Evolutionary conservation across 2,329 filamentous ascomycete genomes (phyloP), one percentile per base, ranked within the genome.

Genomic region (Plectosphaerella plurivora): DNA sequence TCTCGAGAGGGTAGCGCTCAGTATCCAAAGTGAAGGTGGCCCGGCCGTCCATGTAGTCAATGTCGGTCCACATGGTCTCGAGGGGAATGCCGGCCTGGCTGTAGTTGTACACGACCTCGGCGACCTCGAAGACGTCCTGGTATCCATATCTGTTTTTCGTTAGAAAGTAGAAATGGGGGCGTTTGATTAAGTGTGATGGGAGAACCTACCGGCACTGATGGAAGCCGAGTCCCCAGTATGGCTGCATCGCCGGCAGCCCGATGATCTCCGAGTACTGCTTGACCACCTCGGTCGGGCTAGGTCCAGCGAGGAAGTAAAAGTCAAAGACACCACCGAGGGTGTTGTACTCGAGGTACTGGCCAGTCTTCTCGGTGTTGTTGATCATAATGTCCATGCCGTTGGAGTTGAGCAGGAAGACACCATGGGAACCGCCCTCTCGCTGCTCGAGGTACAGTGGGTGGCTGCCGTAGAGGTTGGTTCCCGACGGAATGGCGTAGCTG

Each of bases 381-480:
- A 92, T 84, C 59, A 86, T 86, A 65, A 92, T 76, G 55, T 92
- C 87, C 84, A 91, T 91, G 35, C 82, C 87, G 60, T 89, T 87
- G 12, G 83, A 86, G 66, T 89, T 90, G 57, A 88, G 68, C 22
- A 90, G 71, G 63, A 89, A 86, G 3, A 89, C 87, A 16, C 86
- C 77, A 71, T 89, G 64, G 55, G 85, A 70, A 62, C 83, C 71
- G 51, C 63, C 60, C 7, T 76, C 75, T 18, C 88, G 79, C 63
- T 89, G 84, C 53, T 91, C 88, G 58, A 86, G 82, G 69, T 91
- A 91, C n/a, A 91, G 73, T 0, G 88, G 87, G 57, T 91, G 88
- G 48, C 79, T 81, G 4, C 87, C 86, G 59, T 92, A 91, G 5
- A 91, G 66, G 59, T 91, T 91, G 16, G 78, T 73, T 1, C 79